Evolutionary conservation across 495 filamentous ascomycete genomes (phyloP).

Genomic region (Talaromyces thailandensis): DNA sequence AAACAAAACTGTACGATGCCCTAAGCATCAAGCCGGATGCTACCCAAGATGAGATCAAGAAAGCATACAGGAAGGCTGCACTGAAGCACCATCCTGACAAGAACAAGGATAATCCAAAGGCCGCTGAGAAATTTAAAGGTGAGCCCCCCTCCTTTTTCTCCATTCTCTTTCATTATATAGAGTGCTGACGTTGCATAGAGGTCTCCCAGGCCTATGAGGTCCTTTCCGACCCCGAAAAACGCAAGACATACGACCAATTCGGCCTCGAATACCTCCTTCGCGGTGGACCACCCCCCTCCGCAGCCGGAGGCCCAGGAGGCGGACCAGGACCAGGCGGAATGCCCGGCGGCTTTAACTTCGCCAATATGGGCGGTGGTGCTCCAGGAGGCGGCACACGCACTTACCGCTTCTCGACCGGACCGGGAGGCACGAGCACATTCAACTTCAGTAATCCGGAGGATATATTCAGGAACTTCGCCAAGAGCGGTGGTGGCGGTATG

Average conservation of each 20-base stretch:
- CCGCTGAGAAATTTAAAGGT: slow-evolving; percentile 83
- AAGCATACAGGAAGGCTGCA: slow-evolving; percentile 88
- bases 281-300: slow-evolving; percentile 67
- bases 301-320: slow-evolving; percentile 21
- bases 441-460: slow-evolving; percentile 72
- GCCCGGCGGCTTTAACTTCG: slow-evolving; percentile 46
- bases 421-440: slow-evolving; percentile 51
- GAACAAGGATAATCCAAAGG: slow-evolving; percentile 81
- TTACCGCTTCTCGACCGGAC: slow-evolving; percentile 68
- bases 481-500: slow-evolving; percentile 37
- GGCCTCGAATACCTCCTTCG: slow-evolving; percentile 88
- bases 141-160: slow-evolving; percentile 8
- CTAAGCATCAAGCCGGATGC: slow-evolving; percentile 70
- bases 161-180: not conserved
- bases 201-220: slow-evolving; percentile 96
- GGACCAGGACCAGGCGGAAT: slow-evolving; percentile 46
- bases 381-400: slow-evolving; percentile 45
- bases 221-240: slow-evolving; percentile 92
- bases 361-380: slow-evolving; percentile 43
- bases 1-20: slow-evolving; percentile 78
- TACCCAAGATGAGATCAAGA: slow-evolving; percentile 90
- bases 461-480: slow-evolving; percentile 77
- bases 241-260: slow-evolving; percentile 90
- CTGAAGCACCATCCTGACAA: slow-evolving; percentile 95
- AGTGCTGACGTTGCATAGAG: slow-evolving; percentile 39